These are phyloP conservation scores for Tritrichomonas foetus DNA, from an alignment of 208 protist species.

Conservation along the genomic window DNA sequence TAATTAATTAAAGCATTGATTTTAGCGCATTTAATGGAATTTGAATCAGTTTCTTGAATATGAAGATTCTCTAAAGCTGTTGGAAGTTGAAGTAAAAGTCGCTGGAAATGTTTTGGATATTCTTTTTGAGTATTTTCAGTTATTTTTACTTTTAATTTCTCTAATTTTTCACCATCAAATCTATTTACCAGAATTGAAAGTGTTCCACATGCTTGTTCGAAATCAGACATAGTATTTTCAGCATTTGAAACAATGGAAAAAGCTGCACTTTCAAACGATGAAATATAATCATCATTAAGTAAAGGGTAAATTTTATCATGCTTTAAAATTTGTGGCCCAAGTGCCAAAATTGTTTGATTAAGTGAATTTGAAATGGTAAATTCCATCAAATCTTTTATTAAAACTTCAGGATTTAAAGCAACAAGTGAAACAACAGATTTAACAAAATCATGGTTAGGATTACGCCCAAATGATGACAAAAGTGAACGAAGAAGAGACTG, in stretches of 20 bases:
- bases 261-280: not conserved
- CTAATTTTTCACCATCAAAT: not conserved
- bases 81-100: not conserved
- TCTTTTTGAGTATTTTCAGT: not conserved
- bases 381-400: not conserved
- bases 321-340: not conserved
- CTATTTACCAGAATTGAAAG: not conserved
- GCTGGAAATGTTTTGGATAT: constrained; percentile 33
- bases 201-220: not conserved
- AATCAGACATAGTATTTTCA: not conserved
- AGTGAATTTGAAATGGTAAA: not conserved
- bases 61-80: not conserved
- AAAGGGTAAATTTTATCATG: not conserved
- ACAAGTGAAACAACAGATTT: not conserved
- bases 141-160: not conserved
- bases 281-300: not conserved
- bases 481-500: not conserved
- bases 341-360: constrained; percentile 26
- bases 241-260: not conserved
- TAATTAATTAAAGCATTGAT: not conserved
- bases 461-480: constrained; percentile 20
- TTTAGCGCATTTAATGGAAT: not conserved
- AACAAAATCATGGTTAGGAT: constrained; percentile 16
- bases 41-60: not conserved
- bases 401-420: not conserved